Percentiles rank a stretch among this genome's conserved stretches.
Evolutionary conservation across 345 rosid genomes (phyloP).

Genomic region (Populus davidiana): DNA sequence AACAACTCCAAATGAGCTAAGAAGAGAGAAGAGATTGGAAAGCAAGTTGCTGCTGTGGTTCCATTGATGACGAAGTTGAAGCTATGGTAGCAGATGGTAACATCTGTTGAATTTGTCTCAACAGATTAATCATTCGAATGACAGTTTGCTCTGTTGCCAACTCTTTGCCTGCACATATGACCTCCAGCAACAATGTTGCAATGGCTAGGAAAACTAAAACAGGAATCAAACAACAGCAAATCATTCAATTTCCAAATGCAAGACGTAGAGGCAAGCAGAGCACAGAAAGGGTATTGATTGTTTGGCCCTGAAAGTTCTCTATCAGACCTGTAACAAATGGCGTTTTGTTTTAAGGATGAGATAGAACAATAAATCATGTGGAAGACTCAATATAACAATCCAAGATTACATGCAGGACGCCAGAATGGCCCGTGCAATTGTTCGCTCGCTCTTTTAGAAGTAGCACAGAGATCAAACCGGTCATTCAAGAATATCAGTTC

Average conservation of each 20-base stretch:
- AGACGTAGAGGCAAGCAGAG: neutral
- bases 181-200: neutral
- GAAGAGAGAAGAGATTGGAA: constrained; percentile 86
- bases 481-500: too few species aligned
- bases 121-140: constrained; percentile 69
- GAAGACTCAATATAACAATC: too few species aligned
- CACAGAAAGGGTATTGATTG: constrained; percentile 48
- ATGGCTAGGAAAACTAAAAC: constrained; percentile 13
- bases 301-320: constrained; percentile 76
- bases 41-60: constrained; percentile 90
- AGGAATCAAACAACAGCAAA: constrained; percentile 14
- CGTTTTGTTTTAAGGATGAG: neutral
- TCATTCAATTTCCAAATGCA: neutral
- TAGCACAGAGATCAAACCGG: too few species aligned
- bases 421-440: too few species aligned
- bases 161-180: constrained; percentile 52
- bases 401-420: too few species aligned
- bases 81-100: constrained; percentile 87
- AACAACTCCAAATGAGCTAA: constrained; percentile 20
- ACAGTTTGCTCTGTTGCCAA: constrained; percentile 81
- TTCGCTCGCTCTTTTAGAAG: too few species aligned
- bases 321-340: constrained; percentile 62
- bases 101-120: constrained; percentile 86
- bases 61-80: constrained; percentile 83
- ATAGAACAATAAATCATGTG: neutral